Evolutionary conservation across 306 rosid species (phyloP).

Genomic region (Senna siamea): DNA sequence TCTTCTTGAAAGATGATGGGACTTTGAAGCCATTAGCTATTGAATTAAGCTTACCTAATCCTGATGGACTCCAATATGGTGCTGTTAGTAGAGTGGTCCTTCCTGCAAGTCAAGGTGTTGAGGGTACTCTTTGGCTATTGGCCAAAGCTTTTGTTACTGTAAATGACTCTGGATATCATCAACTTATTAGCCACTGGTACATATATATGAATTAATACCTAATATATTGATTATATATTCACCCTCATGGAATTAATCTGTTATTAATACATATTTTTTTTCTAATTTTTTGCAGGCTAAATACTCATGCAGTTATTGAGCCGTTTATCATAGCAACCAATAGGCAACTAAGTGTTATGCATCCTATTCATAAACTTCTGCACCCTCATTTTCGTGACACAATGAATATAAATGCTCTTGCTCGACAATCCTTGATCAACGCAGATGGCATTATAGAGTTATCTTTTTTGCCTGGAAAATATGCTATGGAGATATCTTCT

Average conservation of each 20-base stretch:
- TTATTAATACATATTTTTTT: too few species aligned
- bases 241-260: too few species aligned
- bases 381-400: conserved; percentile 53
- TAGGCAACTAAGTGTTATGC: conserved; percentile 46
- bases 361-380: conserved; percentile 46
- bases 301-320: conserved; percentile 77
- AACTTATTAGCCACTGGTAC: conserved; percentile 75
- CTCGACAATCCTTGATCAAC: conserved; percentile 43
- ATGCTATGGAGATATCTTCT: conserved; percentile 49
- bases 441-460: conserved; percentile 46
- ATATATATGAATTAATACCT: neutral
- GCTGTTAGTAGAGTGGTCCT: conserved; percentile 54
- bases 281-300: too few species aligned
- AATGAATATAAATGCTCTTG: conserved; percentile 50
- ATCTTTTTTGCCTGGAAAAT: conserved; percentile 39
- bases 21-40: conserved; percentile 73
- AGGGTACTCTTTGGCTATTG: conserved; percentile 62
- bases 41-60: conserved; percentile 67
- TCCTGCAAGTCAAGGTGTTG: conserved; percentile 62
- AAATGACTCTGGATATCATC: conserved; percentile 72
- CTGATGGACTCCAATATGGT: conserved; percentile 62
- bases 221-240: too few species aligned
- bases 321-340: conserved; percentile 59
- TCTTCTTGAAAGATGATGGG: conserved; percentile 67
- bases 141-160: conserved; percentile 77